Base-by-base conservation (phyloP, 2,329 filamentous ascomycete genomes). In the Alternaria ethzedia region DNA sequence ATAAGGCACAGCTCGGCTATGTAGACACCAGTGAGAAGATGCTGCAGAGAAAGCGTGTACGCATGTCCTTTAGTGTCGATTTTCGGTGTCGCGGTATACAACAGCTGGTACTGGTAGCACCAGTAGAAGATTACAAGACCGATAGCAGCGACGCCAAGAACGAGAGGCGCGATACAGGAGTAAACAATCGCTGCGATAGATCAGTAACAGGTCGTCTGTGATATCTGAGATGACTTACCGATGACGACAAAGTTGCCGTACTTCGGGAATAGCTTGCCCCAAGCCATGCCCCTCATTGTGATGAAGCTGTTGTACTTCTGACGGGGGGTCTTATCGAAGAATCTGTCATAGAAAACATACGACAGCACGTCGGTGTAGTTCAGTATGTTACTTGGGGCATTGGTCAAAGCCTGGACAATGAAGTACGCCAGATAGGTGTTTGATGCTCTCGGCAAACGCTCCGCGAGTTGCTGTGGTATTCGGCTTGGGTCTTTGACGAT, bases 341-440 rank as follows among this genome's bases (percentile, higher is more conserved):
- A 83, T 71, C 89, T 91, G 78, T 94, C 92, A 50, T 94, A 83
- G 6, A 97, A 76, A 54, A 89, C 88, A 75, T 91, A 92, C 28
- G 96, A 80, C 50, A 94, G 80, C 54, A 98, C 86, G 15, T 93
- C 93, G 20, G 81, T 83, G 50, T 91, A 86, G 70, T 96, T 93
- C 3, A 96, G 84, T 6, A 98, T 80, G 1, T 91, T 87, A 50
- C 90, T 87, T 0, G 92, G 87, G 4, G 93, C 91, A 65, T 95
- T 89, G 2, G 90, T 90, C 61, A 98, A 80, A 32, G 95, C 96
- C 80, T 98, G 96, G 3, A 99, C 88, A 30, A 98, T 88, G 69
- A 99, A 96, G 82, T 98, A 99, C 0, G 91, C 93, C 20, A 98
- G 90, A 80, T 97, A 99, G 77, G 98, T 96, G 81, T 97, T 98